Percentiles rank a stretch among this genome's conserved stretches.
Evolutionary conservation across 2,329 filamentous ascomycete genomes (phyloP).

Genomic region (Macrophomina tecta): DNA sequence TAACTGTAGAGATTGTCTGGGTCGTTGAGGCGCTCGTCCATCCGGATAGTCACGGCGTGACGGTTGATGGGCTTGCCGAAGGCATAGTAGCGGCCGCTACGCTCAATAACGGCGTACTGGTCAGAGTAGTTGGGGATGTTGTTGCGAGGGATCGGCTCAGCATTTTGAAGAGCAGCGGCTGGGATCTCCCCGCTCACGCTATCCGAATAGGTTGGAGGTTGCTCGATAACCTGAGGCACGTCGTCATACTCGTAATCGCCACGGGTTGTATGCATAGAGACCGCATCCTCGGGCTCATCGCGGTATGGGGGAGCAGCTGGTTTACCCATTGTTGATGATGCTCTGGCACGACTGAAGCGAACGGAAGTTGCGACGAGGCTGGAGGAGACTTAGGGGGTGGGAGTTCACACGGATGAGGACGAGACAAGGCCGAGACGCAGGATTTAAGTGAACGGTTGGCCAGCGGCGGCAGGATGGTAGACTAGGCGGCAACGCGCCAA

Average conservation of each 20-base stretch:
- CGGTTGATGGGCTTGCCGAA: conserved; percentile 27
- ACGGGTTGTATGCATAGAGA: conserved; percentile 47
- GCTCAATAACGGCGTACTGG: conserved; percentile 27
- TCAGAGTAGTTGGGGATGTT: not conserved
- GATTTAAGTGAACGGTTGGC: not conserved
- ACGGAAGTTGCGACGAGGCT: not conserved
- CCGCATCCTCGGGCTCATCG: conserved; percentile 44
- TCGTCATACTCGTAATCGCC: conserved; percentile 47
- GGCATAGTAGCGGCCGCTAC: conserved; percentile 9
- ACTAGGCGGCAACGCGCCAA: conserved; percentile 25
- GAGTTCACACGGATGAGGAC: conserved; percentile 3
- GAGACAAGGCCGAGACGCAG: not conserved
- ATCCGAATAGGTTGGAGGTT: conserved; percentile 46
- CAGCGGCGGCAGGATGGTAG: not conserved
- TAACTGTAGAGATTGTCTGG: conserved; percentile 40
- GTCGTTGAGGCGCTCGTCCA: conserved; percentile 41
- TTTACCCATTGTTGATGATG: conserved; percentile 39
- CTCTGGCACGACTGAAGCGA: not conserved
- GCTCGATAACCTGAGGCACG: conserved; percentile 39
- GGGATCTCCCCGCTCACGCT: conserved; percentile 25
- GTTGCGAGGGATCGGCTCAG: not conserved
- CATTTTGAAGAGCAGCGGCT: not conserved
- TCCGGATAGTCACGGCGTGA: conserved; percentile 31
- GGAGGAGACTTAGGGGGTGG: not conserved
- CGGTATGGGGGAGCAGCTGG: conserved; percentile 38